phyloP scores from a whole-genome alignment of 805 yeast species.

The Monosporozyma servazzii region DNA sequence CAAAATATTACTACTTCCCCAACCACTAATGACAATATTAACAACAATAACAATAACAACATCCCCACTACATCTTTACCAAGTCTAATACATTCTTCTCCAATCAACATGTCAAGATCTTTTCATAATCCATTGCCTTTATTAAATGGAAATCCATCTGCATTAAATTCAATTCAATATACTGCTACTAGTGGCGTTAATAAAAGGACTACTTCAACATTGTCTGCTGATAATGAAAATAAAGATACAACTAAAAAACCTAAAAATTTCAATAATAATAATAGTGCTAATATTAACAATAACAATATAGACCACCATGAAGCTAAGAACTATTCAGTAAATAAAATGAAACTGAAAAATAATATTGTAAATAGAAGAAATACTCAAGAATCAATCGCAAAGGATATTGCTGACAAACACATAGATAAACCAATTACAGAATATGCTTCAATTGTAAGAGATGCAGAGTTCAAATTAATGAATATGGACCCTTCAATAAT shows the following conservation, averaged over 20 bases:
- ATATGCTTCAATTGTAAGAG: constrained; percentile 37
- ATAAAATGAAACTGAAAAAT: constrained; percentile 5
- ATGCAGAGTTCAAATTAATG: constrained; percentile 32
- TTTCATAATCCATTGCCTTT: constrained; percentile 6
- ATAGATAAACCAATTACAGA: constrained; percentile 34
- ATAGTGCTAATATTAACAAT: not conserved
- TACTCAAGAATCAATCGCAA: constrained; percentile 23
- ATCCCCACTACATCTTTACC: constrained; percentile 4
- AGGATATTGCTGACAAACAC: constrained; percentile 23
- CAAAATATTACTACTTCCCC: not conserved
- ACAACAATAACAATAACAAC: constrained; percentile 4
- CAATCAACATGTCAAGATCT: not conserved
- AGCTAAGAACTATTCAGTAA: not conserved
- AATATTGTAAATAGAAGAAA: constrained; percentile 7
- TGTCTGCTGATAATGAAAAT: constrained; percentile 2
- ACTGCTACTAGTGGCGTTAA: not conserved
- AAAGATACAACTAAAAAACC: constrained; percentile 1
- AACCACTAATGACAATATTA: not conserved
- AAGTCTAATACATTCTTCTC: constrained; percentile 1
- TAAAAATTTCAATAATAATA: not conserved
- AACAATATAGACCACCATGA: not conserved
- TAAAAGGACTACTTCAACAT: not conserved
- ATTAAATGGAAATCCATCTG: constrained; percentile 5
- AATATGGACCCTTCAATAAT: constrained; percentile 25
- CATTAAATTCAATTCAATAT: constrained; percentile 1